Conservation (phyloP, 2,329 filamentous ascomycete genomes). For the Calonectria pauciramosa region DNA sequence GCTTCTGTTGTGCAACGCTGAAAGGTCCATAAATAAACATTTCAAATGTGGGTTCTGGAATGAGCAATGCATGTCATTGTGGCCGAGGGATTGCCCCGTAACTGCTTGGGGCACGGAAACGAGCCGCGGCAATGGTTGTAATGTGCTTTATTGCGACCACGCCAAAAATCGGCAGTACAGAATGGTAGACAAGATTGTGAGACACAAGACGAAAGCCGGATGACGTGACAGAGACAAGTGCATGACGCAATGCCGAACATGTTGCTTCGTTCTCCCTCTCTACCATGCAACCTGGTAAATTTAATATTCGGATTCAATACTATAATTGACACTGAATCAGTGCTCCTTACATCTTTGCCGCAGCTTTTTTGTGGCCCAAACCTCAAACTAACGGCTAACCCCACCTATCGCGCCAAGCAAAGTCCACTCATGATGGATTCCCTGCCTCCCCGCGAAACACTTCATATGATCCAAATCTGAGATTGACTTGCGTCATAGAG, state of each 20-base stretch:
- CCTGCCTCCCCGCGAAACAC: not conserved
- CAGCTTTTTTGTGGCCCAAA: not conserved
- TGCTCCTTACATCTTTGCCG: not conserved
- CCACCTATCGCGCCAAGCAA: not conserved
- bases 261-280: not conserved
- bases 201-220: not conserved
- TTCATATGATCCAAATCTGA: not conserved
- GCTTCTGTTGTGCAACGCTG: not conserved
- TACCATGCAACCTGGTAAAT: not conserved
- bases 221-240: not conserved
- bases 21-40: conserved; percentile 2
- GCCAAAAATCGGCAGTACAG: not conserved
- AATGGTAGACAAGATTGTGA: not conserved
- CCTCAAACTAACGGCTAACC: not conserved
- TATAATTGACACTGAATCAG: not conserved
- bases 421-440: not conserved
- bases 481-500: not conserved
- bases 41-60: not conserved
- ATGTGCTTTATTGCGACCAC: not conserved
- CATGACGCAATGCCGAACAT: not conserved
- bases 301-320: not conserved
- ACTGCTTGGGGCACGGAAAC: not conserved
- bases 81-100: not conserved
- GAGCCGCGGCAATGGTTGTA: not conserved
- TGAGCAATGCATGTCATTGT: not conserved